Conservation (phyloP, 768 basidiomycete genomes). For the Holtermannia corniformis region DNA sequence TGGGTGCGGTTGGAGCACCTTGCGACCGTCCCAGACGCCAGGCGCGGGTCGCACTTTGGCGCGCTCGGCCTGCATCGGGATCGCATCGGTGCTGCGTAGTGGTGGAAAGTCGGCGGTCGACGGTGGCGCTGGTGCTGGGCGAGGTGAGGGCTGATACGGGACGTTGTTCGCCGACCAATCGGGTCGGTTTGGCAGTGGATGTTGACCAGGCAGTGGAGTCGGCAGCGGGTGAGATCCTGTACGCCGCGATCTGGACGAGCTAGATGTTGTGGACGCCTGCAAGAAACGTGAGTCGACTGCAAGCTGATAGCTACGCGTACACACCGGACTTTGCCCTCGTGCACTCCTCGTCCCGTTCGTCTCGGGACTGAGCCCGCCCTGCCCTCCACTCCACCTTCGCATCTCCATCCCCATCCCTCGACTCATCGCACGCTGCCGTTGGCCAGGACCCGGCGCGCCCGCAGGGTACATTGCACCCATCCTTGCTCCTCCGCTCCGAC, state of each 20-base stretch:
- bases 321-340: conserved; percentile 33
- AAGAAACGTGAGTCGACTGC: neutral
- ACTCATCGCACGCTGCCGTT: conserved; percentile 25
- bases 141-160: conserved; percentile 28
- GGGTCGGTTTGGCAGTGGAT: conserved; percentile 28
- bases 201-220: conserved; percentile 17
- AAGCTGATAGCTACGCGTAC: conserved; percentile 4
- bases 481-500: conserved; percentile 23
- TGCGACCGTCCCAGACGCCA: conserved; percentile 24
- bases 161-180: conserved; percentile 35
- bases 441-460: conserved; percentile 7
- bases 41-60: conserved; percentile 9
- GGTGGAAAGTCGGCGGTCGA: conserved; percentile 25
- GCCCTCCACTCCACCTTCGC: conserved; percentile 15
- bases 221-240: conserved; percentile 16
- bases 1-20: conserved; percentile 3
- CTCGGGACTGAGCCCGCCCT: conserved; percentile 1
- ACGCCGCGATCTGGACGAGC: conserved; percentile 27
- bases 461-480: conserved; percentile 30
- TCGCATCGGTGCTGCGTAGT: conserved; percentile 17
- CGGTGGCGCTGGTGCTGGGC: conserved; percentile 6
- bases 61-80: conserved; percentile 27
- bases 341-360: neutral
- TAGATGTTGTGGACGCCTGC: conserved; percentile 21
- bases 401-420: conserved; percentile 17